A percentile compares a stretch with the other conserved stretches of the same genome.
phyloP scores from a whole-genome alignment of 371 early-diverging fungal species.

The Funneliformis caledonium region DNA sequence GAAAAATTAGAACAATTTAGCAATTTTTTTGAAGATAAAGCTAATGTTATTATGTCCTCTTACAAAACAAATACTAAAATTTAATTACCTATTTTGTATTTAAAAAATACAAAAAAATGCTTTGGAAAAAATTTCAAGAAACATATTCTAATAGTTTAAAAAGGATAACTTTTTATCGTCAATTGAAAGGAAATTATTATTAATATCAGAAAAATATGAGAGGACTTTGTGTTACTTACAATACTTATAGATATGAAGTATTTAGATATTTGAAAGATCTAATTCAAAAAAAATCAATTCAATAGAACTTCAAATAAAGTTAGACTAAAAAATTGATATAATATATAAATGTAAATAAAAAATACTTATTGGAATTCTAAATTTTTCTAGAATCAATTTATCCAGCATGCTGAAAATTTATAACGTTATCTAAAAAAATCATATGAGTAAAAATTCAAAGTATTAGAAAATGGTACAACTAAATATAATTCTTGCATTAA shows the following conservation, averaged over 20 bases:
- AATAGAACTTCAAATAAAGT: no score
- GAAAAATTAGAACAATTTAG: neutral
- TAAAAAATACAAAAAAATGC: neutral
- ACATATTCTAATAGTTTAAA: neutral
- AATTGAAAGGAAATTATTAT: neutral
- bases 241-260: neutral
- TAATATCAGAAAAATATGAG: neutral
- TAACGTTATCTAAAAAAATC: neutral
- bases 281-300: no score
- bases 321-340: no score
- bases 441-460: neutral
- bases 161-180: neutral
- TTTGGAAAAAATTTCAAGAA: neutral
- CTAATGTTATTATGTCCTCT: neutral
- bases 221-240: neutral
- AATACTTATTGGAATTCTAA: no score
- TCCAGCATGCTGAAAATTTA: neutral
- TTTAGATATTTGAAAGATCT: neutral
- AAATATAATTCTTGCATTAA: neutral
- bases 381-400: no score
- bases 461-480: conserved; percentile 1
- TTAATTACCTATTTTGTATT: neutral
- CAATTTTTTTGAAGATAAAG: conserved; percentile 9
- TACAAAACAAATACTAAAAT: neutral
- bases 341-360: no score